Evolutionary conservation across 2,329 filamentous ascomycete genomes (phyloP), one percentile per base, ranked within the genome.

Genomic region (Fusarium chuoi): DNA sequence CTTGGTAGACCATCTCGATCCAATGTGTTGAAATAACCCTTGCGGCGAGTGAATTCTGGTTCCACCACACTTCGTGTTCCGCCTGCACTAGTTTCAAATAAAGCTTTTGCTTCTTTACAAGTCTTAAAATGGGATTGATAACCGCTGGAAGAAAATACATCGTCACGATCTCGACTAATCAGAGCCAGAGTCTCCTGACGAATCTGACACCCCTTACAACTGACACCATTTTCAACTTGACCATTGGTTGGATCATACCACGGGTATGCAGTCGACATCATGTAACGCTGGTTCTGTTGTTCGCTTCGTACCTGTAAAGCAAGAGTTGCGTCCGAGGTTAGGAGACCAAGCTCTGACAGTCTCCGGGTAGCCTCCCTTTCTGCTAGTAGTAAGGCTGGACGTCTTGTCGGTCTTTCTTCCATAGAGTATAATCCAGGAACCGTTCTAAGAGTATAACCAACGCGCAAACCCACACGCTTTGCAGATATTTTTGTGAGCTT

Each of bases 1-100:
- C 6, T 52, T 36, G 18, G 33, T 52, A 52, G 2, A 6, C 49
- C 33, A 4, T 52, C 6, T 22, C 1, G n/a, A 38, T 52, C n/a
- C 6, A 52, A 6, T 17, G 9, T 22, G 12, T 4, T 52, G 3
- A 52, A 26, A 12, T 26, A 52, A 9, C 18, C 49, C 17, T 26
- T 36, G 3, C 49, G 49, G 1, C 33, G 49, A 36, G n/a, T 52
- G 4, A 36, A 24, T 38, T 38, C 18, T 22, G 49, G 49, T 2
- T 52, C 49, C n/a, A 3, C 18, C 10, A 26, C 49, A 12, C 6
- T 52, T 10, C 3, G 38, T 22, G n/a, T 38, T 22, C 49, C 33
- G 0, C 49, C n/a, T 4, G 3, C n/a, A 7, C 49, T 52, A 5
- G 38, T 13, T 0, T 6, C 0, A 0, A 52, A 52, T 15, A 52